Evolutionary conservation across 1,284 basidiomycete genomes (phyloP).

Genomic region (Porogramme epimiltina): DNA sequence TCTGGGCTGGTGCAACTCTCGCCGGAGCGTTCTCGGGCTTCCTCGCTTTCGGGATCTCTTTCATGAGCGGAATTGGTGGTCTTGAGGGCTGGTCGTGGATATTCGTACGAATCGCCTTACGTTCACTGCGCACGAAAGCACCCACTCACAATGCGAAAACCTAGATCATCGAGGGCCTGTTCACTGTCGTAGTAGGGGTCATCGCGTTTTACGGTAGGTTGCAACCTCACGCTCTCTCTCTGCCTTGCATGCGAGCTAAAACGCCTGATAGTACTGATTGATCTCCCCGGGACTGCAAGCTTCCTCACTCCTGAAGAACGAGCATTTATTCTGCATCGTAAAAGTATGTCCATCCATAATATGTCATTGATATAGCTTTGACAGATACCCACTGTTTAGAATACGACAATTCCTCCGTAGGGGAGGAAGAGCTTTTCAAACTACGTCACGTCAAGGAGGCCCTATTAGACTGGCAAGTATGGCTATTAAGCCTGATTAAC

Average conservation of each 20-base stretch:
- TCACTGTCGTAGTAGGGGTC: slow-evolving; percentile 5
- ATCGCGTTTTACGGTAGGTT: slow-evolving; percentile 28
- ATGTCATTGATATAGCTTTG: background rate
- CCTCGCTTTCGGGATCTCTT: slow-evolving; percentile 42
- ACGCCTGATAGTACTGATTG: slow-evolving; percentile 45
- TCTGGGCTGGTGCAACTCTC: slow-evolving; percentile 36
- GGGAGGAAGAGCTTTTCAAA: slow-evolving; percentile 64
- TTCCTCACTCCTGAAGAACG: slow-evolving; percentile 64
- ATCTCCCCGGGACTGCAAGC: slow-evolving; percentile 57
- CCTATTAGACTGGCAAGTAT: slow-evolving; percentile 68
- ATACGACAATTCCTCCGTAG: slow-evolving; percentile 65
- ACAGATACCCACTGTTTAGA: slow-evolving; percentile 34
- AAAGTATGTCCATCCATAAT: slow-evolving; percentile 43
- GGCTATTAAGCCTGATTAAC: slow-evolving; percentile 60
- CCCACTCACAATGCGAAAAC: background rate
- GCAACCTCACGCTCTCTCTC: slow-evolving; percentile 6
- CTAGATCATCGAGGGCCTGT: slow-evolving; percentile 30
- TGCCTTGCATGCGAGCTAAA: background rate
- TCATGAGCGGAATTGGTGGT: slow-evolving; percentile 40
- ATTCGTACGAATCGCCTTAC: slow-evolving; percentile 33
- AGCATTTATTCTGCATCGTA: slow-evolving; percentile 57
- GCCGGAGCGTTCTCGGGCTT: slow-evolving; percentile 37
- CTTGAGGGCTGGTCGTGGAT: slow-evolving; percentile 46
- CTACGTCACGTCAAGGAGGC: slow-evolving; percentile 55
- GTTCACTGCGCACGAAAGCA: background rate